Percentiles rank a stretch among this genome's conserved stretches.
phyloP scores from a whole-genome alignment of 1,139 yeast genomes.

The Blastobotrys elegans region DNA sequence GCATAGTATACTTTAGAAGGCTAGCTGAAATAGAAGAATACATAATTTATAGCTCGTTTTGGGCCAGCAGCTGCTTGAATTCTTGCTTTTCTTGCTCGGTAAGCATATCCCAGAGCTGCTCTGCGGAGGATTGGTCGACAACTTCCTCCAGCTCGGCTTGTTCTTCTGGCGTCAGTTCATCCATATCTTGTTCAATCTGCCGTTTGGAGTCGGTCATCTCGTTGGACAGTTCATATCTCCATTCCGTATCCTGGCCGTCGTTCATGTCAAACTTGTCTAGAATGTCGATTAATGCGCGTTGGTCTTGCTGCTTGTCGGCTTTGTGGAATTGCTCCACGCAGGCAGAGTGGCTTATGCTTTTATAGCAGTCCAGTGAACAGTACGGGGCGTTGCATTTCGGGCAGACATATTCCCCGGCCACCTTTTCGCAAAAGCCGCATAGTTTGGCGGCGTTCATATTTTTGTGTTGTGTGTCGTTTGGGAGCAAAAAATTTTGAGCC shows the following conservation, averaged over 20 bases:
- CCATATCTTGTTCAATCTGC: constrained; percentile 11
- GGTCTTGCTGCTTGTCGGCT: constrained; percentile 16
- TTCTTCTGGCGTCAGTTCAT: constrained; percentile 16
- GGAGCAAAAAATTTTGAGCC: too few relatives aligned
- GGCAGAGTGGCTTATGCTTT: constrained; percentile 17
- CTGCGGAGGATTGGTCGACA: constrained; percentile 18
- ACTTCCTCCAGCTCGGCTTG: constrained; percentile 15
- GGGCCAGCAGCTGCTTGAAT: constrained; percentile 16
- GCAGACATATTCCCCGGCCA: constrained; percentile 21
- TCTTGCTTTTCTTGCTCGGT: constrained; percentile 18
- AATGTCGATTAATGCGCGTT: constrained; percentile 16
- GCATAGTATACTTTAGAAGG: neutral
- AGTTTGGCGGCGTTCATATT: neutral
- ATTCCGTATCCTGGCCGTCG: constrained; percentile 16
- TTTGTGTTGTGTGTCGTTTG: neutral
- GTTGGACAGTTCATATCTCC: constrained; percentile 23
- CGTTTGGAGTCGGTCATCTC: constrained; percentile 7
- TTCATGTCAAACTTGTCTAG: constrained; percentile 18
- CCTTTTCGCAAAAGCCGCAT: constrained; percentile 18
- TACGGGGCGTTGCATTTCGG: constrained; percentile 24
- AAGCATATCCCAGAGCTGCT: constrained; percentile 20
- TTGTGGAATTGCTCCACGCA: constrained; percentile 23
- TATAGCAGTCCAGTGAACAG: constrained; percentile 25
- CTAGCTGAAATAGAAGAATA: too few relatives aligned
- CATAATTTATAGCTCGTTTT: constrained; percentile 12